Conservation (phyloP, 108 stramenopile genomes). For the Fistulifera pelliculosa region DNA sequence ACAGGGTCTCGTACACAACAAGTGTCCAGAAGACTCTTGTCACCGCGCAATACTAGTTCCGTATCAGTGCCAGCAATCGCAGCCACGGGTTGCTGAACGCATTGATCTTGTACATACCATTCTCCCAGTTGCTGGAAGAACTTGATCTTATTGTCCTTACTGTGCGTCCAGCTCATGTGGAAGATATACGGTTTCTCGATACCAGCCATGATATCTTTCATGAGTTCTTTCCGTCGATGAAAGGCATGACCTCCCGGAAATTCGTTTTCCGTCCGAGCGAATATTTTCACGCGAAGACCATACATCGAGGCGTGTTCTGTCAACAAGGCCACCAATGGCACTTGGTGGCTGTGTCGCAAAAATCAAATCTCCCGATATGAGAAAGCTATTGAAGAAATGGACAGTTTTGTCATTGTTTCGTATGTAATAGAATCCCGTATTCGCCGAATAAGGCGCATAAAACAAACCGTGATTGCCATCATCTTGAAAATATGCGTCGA, state of each 20-base stretch:
- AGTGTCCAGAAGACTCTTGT: not conserved
- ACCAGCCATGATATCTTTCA: slow-evolving; percentile 13
- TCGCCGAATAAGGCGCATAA: slow-evolving; percentile 19
- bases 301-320: slow-evolving; percentile 57
- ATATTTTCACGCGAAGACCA: slow-evolving; percentile 60
- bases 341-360: slow-evolving; percentile 50
- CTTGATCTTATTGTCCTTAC: slow-evolving; percentile 64
- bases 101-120: slow-evolving; percentile 60
- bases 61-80: slow-evolving; percentile 3
- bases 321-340: slow-evolving; percentile 48
- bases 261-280: slow-evolving; percentile 18
- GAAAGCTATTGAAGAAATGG: slow-evolving; percentile 49
- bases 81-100: slow-evolving; percentile 14
- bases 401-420: slow-evolving; percentile 53
- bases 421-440: slow-evolving; percentile 64
- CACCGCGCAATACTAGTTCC: not conserved
- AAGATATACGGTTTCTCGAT: slow-evolving; percentile 14
- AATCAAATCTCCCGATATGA: slow-evolving; percentile 59
- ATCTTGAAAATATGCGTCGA: slow-evolving; percentile 69
- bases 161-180: slow-evolving; percentile 59
- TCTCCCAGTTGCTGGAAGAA: slow-evolving; percentile 60
- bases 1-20: slow-evolving; percentile 64
- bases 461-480: slow-evolving; percentile 31
- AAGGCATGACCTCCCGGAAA: slow-evolving; percentile 28
- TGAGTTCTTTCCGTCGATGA: slow-evolving; percentile 13